Evolutionary conservation across 768 basidiomycete species (phyloP), one percentile per base, ranked within the genome.

Genomic region (Hirschioporus abietinus): DNA sequence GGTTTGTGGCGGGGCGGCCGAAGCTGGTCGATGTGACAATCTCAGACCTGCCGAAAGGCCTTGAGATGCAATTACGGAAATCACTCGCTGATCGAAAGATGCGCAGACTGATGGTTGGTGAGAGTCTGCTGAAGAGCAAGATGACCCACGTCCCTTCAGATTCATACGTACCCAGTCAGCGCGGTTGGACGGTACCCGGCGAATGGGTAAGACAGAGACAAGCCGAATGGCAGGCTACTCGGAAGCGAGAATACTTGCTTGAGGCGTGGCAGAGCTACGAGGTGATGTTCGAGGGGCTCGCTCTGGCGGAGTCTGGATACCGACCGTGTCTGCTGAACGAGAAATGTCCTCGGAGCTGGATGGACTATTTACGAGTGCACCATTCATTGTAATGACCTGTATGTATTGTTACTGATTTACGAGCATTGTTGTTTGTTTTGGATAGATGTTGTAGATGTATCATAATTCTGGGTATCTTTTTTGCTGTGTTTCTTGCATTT

Each of bases 231-330:
- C 60, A 59, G 27, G 42, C 63, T 63, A 58, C 61, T 63, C 62
- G 66, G 63, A 66, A 63, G 61, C 61, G 62, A 12, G 61, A 66
- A 34, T 66, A 66, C 57, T 34, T 66, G 30, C 63, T 34, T 25
- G 66, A 66, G 30, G 66, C 66, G 35, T 66, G 62, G 34, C 42
- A 63, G 24, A 63, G 60, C 26, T 66, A 66, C 42, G 27, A 24
- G 24, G 24, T 66, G 26, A 66, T 63, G 60, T 66, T 66, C 42
- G 61, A 66, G 35, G 66, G 66, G n/a, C 30, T 66, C 12, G 66
- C 30, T 59, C 66, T 66, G 6, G 66, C 61, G 30, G 20, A 66
- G 35, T 66, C 61, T 25, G 66, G 63, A 1, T 66, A 63, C 36
- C 30, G 66, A 63, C 66, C 66, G 42, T 66, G 62, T 25, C 61